Conservation (phyloP, 2,329 filamentous ascomycete genomes). For the Cercospora sp. region DNA sequence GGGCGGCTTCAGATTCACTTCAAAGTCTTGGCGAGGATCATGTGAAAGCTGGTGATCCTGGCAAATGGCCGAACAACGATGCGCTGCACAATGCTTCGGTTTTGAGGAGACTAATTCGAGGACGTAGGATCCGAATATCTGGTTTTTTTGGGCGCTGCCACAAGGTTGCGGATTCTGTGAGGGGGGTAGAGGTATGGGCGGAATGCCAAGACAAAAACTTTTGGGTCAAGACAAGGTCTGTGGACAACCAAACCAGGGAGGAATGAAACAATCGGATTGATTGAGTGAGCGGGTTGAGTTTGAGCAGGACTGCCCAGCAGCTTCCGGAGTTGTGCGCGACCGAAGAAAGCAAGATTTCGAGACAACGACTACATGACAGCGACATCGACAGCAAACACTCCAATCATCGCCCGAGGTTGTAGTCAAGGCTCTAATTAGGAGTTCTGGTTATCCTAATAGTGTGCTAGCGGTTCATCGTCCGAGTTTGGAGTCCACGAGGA, state of each 20-base stretch:
- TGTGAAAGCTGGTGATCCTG: background rate
- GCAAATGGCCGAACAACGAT: background rate
- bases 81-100: background rate
- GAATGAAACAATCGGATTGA: background rate
- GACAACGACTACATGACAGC: background rate
- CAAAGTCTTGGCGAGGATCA: conserved; percentile 9
- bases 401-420: background rate
- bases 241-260: background rate
- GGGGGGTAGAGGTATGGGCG: background rate
- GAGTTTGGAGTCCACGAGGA: background rate
- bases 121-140: conserved; percentile 1
- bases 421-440: background rate
- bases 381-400: background rate
- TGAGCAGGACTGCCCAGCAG: background rate
- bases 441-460: background rate
- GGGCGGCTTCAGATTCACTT: conserved; percentile 11
- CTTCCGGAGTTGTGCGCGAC: background rate
- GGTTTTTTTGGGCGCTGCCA: background rate
- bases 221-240: background rate
- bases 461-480: background rate
- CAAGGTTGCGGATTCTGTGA: background rate
- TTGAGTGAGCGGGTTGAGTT: background rate
- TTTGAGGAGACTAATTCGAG: background rate
- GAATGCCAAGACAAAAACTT: background rate
- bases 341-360: background rate